Evolutionary conservation across 176 grass and related monocot species (phyloP).

Genomic region (Aegilops bicornis): DNA sequence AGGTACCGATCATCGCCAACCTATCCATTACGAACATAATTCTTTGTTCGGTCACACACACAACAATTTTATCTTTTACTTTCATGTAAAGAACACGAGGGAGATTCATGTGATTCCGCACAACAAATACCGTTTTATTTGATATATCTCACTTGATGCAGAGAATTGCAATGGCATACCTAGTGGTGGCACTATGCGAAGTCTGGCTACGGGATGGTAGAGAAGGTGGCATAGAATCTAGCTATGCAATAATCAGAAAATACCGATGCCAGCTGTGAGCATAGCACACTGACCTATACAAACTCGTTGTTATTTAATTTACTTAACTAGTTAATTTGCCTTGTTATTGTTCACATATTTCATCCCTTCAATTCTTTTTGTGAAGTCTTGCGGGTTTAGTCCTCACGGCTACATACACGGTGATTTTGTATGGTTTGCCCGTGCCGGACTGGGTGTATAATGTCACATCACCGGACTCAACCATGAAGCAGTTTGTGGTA

Average conservation of each 20-base stretch:
- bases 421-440: slow-evolving; percentile 48
- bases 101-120: neutral
- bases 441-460: slow-evolving; percentile 76
- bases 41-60: neutral
- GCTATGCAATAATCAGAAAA: slow-evolving; percentile 43
- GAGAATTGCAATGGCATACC: slow-evolving; percentile 78
- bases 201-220: slow-evolving; percentile 50
- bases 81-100: neutral
- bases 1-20: slow-evolving; percentile 31
- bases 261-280: slow-evolving; percentile 76
- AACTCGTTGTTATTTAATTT: neutral
- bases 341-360: neutral
- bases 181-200: slow-evolving; percentile 67
- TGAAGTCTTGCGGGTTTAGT: slow-evolving; percentile 58
- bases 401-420: slow-evolving; percentile 47
- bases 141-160: slow-evolving; percentile 1
- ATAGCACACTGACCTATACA: neutral
- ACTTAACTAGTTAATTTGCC: neutral
- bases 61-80: neutral
- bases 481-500: slow-evolving; percentile 42
- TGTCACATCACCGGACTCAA: slow-evolving; percentile 12
- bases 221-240: slow-evolving; percentile 15
- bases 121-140: neutral
- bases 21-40: neutral
- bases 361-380: neutral